These are phyloP conservation scores for Sonneratia caseolaris DNA, from an alignment of 345 rosid genomes.

Conservation along the genomic window DNA sequence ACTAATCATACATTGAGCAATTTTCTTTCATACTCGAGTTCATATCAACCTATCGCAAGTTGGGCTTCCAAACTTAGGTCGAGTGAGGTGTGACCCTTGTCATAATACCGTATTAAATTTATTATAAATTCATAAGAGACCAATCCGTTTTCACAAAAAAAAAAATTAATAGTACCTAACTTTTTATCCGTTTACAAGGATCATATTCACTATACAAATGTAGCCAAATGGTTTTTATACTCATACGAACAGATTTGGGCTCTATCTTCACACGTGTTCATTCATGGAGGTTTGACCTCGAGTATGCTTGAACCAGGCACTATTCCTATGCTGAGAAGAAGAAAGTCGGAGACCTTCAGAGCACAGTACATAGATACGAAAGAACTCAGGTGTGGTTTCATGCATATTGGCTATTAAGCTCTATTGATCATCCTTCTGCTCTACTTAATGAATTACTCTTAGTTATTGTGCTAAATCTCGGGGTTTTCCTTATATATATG, in stretches of 20 bases:
- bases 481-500: not conserved
- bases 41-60: no score
- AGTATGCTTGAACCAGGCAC: conserved; percentile 20
- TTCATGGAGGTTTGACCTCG: not conserved
- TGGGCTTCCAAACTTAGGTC: no score
- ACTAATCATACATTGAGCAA: no score
- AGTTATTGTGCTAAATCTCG: not conserved
- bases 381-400: conserved; percentile 50
- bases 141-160: no score
- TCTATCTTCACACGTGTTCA: not conserved
- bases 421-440: not conserved
- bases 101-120: no score
- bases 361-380: conserved; percentile 72
- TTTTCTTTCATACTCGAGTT: no score
- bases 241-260: not conserved
- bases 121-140: no score
- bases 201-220: no score
- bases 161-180: not conserved
- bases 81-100: no score
- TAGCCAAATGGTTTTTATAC: not conserved
- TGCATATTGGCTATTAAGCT: not conserved
- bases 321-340: conserved; percentile 48
- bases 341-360: conserved; percentile 79
- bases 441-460: not conserved
- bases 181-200: no score